Evolutionary conservation across 495 filamentous ascomycete genomes (phyloP).

Genomic region (Massariosphaeria phaeospora): DNA sequence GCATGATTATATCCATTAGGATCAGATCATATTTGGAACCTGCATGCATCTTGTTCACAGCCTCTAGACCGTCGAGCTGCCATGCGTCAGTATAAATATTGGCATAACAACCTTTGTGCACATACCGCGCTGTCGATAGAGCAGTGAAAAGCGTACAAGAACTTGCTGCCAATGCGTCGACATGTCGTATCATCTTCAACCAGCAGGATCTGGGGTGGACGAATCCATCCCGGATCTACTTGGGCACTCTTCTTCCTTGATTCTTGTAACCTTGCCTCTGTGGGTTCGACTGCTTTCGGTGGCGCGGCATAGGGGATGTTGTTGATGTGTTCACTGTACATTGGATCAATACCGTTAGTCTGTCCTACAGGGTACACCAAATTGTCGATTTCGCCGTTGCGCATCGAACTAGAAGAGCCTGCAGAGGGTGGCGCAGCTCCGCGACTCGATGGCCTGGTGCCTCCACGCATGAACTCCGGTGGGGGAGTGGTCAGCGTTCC

Average conservation of each 20-base stretch:
- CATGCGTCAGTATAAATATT: conserved; percentile 25
- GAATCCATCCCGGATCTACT: conserved; percentile 74
- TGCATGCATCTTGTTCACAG: conserved; percentile 83
- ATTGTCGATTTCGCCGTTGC: conserved; percentile 64
- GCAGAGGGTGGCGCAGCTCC: conserved; percentile 47
- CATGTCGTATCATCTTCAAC: conserved; percentile 97
- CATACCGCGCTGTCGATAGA: conserved; percentile 83
- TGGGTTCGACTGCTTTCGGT: conserved; percentile 51
- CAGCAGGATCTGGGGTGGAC: conserved; percentile 78
- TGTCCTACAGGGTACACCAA: conserved; percentile 88
- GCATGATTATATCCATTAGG: conserved; percentile 99
- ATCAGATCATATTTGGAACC: conserved; percentile 86
- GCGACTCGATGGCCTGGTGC: conserved; percentile 36
- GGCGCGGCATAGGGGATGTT: conserved; percentile 83
- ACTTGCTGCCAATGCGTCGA: conserved; percentile 89
- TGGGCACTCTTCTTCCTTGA: conserved; percentile 63
- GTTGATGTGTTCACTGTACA: conserved; percentile 87
- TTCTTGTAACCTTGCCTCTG: conserved; percentile 49
- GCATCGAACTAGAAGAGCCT: conserved; percentile 48
- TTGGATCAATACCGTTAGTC: conserved; percentile 87
- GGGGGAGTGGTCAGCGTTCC: conserved; percentile 43
- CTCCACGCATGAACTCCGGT: conserved; percentile 38
- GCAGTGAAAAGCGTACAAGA: conserved; percentile 82
- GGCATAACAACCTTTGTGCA: conserved; percentile 27
- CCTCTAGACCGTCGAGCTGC: conserved; percentile 84